Evolutionary conservation across 495 filamentous ascomycete species (phyloP).

Genomic region (Podospora didyma): DNA sequence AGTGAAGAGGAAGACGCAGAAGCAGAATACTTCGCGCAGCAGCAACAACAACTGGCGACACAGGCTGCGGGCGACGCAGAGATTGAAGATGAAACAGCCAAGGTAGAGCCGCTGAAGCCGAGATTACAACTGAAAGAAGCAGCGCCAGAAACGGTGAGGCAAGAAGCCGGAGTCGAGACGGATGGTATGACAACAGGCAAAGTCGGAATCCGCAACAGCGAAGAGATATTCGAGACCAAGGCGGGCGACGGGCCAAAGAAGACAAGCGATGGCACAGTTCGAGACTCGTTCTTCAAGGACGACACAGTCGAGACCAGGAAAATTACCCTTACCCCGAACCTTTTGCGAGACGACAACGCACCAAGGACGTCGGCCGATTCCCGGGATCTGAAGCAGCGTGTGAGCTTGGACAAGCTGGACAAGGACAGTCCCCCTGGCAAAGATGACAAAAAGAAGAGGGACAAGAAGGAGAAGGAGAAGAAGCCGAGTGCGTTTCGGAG

Average conservation of each 20-base stretch:
- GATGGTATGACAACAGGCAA: conserved; percentile 26
- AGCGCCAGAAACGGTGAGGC: conserved; percentile 42
- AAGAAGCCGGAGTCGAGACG: conserved; percentile 31
- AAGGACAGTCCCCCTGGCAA: conserved; percentile 41
- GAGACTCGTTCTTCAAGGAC: conserved; percentile 96
- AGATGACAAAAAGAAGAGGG: conserved; percentile 56
- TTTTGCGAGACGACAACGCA: conserved; percentile 82
- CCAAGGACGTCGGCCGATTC: conserved; percentile 56
- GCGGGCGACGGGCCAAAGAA: conserved; percentile 49
- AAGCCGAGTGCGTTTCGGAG: conserved; percentile 88
- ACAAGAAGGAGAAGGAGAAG: conserved; percentile 88
- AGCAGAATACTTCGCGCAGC: conserved; percentile 27
- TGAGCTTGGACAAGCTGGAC: conserved; percentile 55
- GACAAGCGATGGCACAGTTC: conserved; percentile 77
- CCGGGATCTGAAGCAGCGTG: conserved; percentile 54
- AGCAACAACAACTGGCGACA: conserved; percentile 31
- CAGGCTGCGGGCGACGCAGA: conserved; percentile 26
- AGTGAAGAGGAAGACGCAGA: conserved; percentile 73
- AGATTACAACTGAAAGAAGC: conserved; percentile 38
- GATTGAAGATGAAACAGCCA: conserved; percentile 44
- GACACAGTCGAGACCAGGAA: conserved; percentile 94
- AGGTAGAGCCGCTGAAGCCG: conserved; percentile 46
- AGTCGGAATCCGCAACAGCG: conserved; percentile 42
- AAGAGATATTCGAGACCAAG: conserved; percentile 64
- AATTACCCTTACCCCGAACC: conserved; percentile 90